Base-by-base conservation (phyloP, 2,329 filamentous ascomycete species). In the Penicillium sumatraense region DNA sequence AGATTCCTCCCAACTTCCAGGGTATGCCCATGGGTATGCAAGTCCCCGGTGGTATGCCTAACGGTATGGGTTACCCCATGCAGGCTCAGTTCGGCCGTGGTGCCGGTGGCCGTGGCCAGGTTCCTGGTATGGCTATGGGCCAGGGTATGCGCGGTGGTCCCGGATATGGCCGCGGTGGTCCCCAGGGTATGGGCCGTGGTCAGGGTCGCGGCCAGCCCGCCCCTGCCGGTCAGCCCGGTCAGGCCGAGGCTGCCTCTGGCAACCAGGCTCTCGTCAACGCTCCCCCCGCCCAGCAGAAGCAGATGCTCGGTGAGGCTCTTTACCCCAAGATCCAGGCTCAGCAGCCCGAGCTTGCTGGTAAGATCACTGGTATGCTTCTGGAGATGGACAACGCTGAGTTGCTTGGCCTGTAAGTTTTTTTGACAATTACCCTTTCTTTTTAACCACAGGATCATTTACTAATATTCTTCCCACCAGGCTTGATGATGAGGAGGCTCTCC, bases 311-410 rank as follows among this genome's bases (percentile, higher is more conserved):
- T 76, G 95, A 99, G 81, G 88, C 91, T 67, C 89, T 99, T 68
- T 99, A 98, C 85, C 95, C 95, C 73, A 99, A 98, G 89, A 98
- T 99, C 71, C 88, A 93, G 77, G 87, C 86, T 66, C 88, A 96
- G 79, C 95, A 99, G 82, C 90, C 92, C 57, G 93, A 97, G 70
- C 84, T 99, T 71, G 95, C 95, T 60, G 95, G 95, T 74, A 99
- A 99, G 88, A 98, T 99, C 77, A 99, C 95, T 59, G 95, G 95
- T 80, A 99, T 99, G 95, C 89, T 99, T 70, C 81, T 99, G 69
- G 95, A 99, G 86, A 99, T 99, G 95, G 95, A 98, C 71, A 98
- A 98, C 80, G 76, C 83, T 54, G 95, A 99, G 82, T 83, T 99
- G 68, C 85, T 99, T 73, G 91, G 90, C 80, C 86, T 99, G 91